Evolutionary conservation across 148 eudicot species (phyloP), one percentile per base, ranked within the genome.

Genomic region (Cornus kousa): DNA sequence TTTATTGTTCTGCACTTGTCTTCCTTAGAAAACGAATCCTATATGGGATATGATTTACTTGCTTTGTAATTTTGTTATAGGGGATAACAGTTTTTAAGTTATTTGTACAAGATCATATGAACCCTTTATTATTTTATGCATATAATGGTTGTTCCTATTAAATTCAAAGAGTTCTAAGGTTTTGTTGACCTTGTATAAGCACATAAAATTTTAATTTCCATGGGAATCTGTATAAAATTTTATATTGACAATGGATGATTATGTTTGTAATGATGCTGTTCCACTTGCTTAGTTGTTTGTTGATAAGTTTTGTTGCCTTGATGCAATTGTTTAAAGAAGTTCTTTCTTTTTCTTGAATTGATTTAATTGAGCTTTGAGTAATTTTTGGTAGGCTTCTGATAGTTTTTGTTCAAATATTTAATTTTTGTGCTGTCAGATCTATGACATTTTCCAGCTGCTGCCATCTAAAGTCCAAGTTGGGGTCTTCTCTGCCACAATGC

Each of bases 401-500:
- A 62, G 17, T n/a, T 62, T 57, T 9, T 80, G 48, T 73, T 53
- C 40, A 53, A 1, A 53, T 46, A 14, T 22, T 14, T 39, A 31
- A 2, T 50, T 22, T 35, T 28, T 17, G 0, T 73, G 39, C 65
- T 31, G 35, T 50, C 81, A 87, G 90, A 87, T 87, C 67, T 85
- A 87, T 40, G 88, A 87, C 20, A 87, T 87, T 12, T 87, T 87
- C 85, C 88, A 87, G 73, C 83, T 83, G 48, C 82, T 87, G 19
- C 90, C 90, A 68, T 70, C 90, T 0, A 85, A 87, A 20, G 78
- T 87, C 37, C 90, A 87, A 48, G 85, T 87, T 40, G 90, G 90
- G 4, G 81, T 87, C 5, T 87, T 87, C 67, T 87, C 90, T 46
- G 87, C 90, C n/a, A 87, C 90, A 33, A 87, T 85, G 88, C 88